Evolutionary conservation across 192 early-diverging fungal species (phyloP), one percentile per base, ranked within the genome.

Genomic region (Dimargaris cristalligena): DNA sequence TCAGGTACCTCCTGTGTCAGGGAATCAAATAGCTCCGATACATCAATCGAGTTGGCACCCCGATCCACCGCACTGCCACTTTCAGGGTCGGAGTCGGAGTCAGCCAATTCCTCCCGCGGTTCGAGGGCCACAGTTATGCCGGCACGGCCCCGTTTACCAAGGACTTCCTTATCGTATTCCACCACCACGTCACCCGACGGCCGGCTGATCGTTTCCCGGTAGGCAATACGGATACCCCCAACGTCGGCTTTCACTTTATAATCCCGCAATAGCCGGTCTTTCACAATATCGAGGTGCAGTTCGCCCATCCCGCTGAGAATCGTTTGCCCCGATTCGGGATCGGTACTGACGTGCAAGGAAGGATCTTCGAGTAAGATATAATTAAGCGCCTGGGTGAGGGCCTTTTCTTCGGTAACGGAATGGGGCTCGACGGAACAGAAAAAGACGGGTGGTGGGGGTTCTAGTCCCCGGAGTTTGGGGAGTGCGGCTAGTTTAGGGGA

Each of bases 291-390:
- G 31, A 97, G 65, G 65, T 97, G 94, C 52, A 97, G 73, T 62
- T 94, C 94, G 8, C 94, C 94, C 91, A 94, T 92, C 0, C 91
- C 94, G 62, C 86, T 80, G 4, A 97, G 64, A 51, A 94, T 63
- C 22, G 80, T 85, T 64, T 97, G 94, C 0, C 91, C 90, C 0
- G 88, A 91, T 52, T 94, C 94, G 45, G 78, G 77, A 63, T 94
- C 84, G 10, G 70, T 71, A 18, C 75, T 60, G 16, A 90, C 67
- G 54, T 77, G 79, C 26, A 97, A 63, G 1, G 88, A 91, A 2
- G 94, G 94, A 52, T 97, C 94, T 69, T 97, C 94, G 4, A 88
- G 74, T 4, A 78, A 64, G 47, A 97, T 62, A 1, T 75, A 74
- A n/a, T 73, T 70, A 30, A 97, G 73, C 6, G 88, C 88, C 28